These are phyloP conservation scores for Kockovaella imperatae DNA, from an alignment of 768 basidiomycete species.

Conservation along the genomic window DNA sequence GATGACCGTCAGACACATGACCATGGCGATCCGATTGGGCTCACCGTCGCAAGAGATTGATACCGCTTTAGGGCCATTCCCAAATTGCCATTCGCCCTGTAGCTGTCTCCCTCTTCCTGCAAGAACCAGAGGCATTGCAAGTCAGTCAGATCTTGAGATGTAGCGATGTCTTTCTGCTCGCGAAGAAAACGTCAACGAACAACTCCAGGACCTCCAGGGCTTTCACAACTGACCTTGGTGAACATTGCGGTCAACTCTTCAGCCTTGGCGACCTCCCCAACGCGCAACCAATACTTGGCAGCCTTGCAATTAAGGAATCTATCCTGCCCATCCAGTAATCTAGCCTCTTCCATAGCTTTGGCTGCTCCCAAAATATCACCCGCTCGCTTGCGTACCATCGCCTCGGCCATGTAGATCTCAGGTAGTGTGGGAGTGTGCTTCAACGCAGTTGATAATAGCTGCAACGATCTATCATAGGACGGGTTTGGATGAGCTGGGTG, in stretches of 20 bases:
- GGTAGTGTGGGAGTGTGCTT: slow-evolving; percentile 88
- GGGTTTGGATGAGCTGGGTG: slow-evolving; percentile 44
- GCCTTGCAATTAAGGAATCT: slow-evolving; percentile 88
- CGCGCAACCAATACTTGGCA: slow-evolving; percentile 81
- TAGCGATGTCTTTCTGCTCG: slow-evolving; percentile 70
- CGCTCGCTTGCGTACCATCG: slow-evolving; percentile 72
- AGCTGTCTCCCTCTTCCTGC: slow-evolving; percentile 68
- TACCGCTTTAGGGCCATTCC: slow-evolving; percentile 81
- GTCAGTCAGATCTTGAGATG: slow-evolving; percentile 76
- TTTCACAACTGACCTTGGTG: slow-evolving; percentile 61
- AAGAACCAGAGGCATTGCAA: slow-evolving; percentile 92
- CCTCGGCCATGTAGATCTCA: slow-evolving; percentile 74
- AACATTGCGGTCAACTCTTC: slow-evolving; percentile 70
- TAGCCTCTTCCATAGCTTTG: slow-evolving; percentile 66
- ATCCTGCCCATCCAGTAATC: slow-evolving; percentile 83
- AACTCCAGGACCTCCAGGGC: neutral
- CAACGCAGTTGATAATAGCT: slow-evolving; percentile 59
- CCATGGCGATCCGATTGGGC: slow-evolving; percentile 8
- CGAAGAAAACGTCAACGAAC: neutral
- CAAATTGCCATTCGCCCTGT: slow-evolving; percentile 57
- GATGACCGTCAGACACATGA: neutral
- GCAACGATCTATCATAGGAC: slow-evolving; percentile 27
- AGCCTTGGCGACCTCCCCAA: slow-evolving; percentile 71
- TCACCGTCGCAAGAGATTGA: slow-evolving; percentile 63
- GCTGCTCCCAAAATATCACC: slow-evolving; percentile 75